Conservation (phyloP, 2,329 filamentous ascomycete species). For the Hypoxylon sp. region DNA sequence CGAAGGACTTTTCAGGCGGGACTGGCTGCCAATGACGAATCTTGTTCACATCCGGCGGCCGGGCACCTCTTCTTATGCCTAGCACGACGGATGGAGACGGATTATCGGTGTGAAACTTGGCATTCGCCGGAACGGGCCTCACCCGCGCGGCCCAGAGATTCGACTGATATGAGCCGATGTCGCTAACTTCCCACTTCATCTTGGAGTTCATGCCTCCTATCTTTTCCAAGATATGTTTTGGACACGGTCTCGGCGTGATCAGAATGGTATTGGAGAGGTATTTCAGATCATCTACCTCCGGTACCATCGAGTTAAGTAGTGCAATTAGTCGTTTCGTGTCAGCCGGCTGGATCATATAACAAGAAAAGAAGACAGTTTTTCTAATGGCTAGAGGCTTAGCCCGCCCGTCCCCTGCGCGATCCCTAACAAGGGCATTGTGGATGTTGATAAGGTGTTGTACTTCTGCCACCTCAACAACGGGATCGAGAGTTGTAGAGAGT, state of each 20-base stretch:
- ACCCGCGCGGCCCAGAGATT: conserved; percentile 90
- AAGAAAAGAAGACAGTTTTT: conserved; percentile 91
- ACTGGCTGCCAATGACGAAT: conserved; percentile 90
- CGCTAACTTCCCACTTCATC: conserved; percentile 86
- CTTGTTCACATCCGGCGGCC: conserved; percentile 82
- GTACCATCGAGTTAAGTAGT: conserved; percentile 76
- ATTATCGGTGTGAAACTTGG: conserved; percentile 84
- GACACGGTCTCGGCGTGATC: conserved; percentile 84
- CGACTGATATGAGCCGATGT: conserved; percentile 80
- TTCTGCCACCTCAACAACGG: conserved; percentile 55
- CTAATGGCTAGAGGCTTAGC: conserved; percentile 76
- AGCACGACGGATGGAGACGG: conserved; percentile 84
- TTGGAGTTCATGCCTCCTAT: conserved; percentile 89
- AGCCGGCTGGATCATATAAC: conserved; percentile 82
- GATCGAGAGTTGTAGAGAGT: conserved; percentile 68
- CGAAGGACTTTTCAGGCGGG: conserved; percentile 76
- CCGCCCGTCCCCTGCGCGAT: conserved; percentile 55
- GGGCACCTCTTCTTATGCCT: conserved; percentile 80
- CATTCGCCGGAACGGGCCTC: conserved; percentile 76
- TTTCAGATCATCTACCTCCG: conserved; percentile 78
- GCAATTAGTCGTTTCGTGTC: conserved; percentile 81
- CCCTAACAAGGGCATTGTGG: conserved; percentile 77
- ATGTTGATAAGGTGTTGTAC: conserved; percentile 89
- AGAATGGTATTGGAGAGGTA: conserved; percentile 91
- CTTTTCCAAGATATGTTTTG: conserved; percentile 80